Conservation (phyloP, 192 early-diverging fungal genomes). For the Coemansia sp. region DNA sequence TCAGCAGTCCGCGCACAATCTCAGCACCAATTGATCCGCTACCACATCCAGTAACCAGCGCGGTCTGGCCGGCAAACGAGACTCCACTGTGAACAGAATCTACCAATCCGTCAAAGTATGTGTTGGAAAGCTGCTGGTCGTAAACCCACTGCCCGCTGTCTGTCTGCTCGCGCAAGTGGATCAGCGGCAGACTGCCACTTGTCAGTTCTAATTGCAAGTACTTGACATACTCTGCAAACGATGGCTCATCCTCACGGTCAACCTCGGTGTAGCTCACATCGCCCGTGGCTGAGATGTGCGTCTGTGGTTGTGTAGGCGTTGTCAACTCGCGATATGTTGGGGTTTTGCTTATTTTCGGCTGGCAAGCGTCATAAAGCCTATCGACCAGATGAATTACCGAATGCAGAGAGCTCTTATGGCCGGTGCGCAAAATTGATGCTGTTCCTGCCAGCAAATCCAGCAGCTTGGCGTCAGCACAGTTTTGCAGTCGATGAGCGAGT, state of each 20-base stretch:
- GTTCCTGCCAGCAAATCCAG: conserved; percentile 78
- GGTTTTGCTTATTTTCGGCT: conserved; percentile 59
- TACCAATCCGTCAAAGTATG: conserved; percentile 74
- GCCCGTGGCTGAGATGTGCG: conserved; percentile 68
- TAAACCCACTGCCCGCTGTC: conserved; percentile 62
- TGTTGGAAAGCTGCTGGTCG: conserved; percentile 62
- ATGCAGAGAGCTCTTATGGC: conserved; percentile 64
- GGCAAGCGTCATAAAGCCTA: conserved; percentile 72
- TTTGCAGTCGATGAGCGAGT: conserved; percentile 60
- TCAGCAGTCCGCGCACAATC: conserved; percentile 81
- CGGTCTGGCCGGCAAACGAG: conserved; percentile 78
- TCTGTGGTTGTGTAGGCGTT: conserved; percentile 72
- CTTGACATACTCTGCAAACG: conserved; percentile 82
- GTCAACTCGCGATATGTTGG: conserved; percentile 86
- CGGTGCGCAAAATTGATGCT: conserved; percentile 56
- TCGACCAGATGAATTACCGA: conserved; percentile 53
- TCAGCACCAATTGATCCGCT: conserved; percentile 89
- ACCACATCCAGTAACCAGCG: conserved; percentile 89
- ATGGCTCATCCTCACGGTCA: conserved; percentile 65
- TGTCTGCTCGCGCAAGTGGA: conserved; percentile 16
- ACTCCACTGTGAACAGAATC: conserved; percentile 73
- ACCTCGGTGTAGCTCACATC: conserved; percentile 78
- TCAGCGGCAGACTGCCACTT: conserved; percentile 18
- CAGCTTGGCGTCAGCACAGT: conserved; percentile 71
- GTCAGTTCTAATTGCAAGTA: conserved; percentile 56